Conservation (phyloP, 139 green algal species). For the Tetradesmus obliquus region DNA sequence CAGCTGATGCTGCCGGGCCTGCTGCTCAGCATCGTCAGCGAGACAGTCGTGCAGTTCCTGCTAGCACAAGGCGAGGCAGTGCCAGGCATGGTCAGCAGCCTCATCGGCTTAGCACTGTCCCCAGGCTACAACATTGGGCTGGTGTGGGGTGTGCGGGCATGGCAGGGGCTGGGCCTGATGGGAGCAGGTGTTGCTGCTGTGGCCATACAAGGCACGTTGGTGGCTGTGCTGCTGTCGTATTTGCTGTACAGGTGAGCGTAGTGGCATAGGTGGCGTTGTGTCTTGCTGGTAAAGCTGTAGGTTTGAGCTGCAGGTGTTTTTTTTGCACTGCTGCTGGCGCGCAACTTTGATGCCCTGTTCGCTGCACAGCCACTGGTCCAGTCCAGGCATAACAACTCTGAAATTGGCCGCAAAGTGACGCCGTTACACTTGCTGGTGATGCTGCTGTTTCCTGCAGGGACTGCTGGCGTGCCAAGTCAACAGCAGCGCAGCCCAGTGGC, state of each 20-base stretch:
- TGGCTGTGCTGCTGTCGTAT: conserved; percentile 9
- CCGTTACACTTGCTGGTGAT: no score
- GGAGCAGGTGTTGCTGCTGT: neutral
- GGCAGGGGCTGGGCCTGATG: conserved; percentile 2
- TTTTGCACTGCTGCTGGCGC: no score
- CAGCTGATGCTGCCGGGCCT: conserved; percentile 12
- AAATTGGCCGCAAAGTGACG: no score
- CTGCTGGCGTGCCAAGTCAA: neutral
- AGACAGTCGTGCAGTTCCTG: conserved; percentile 39
- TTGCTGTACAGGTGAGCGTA: conserved; percentile 13
- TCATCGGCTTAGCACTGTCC: neutral
- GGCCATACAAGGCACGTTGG: neutral
- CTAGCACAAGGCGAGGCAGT: conserved; percentile 15
- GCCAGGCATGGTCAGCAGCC: conserved; percentile 6
- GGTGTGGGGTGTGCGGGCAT: neutral
- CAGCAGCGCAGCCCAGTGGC: neutral
- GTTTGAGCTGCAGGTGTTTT: no score
- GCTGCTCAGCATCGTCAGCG: conserved; percentile 28
- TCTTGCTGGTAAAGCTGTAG: neutral
- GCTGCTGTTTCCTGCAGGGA: neutral
- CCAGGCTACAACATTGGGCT: neutral
- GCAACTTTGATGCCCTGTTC: no score
- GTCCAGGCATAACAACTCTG: no score
- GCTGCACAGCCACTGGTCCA: no score
- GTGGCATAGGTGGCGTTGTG: neutral